Evolutionary conservation across 2,329 filamentous ascomycete genomes (phyloP), one percentile per base, ranked within the genome.

Genomic region (Pseudocercospora ulei): DNA sequence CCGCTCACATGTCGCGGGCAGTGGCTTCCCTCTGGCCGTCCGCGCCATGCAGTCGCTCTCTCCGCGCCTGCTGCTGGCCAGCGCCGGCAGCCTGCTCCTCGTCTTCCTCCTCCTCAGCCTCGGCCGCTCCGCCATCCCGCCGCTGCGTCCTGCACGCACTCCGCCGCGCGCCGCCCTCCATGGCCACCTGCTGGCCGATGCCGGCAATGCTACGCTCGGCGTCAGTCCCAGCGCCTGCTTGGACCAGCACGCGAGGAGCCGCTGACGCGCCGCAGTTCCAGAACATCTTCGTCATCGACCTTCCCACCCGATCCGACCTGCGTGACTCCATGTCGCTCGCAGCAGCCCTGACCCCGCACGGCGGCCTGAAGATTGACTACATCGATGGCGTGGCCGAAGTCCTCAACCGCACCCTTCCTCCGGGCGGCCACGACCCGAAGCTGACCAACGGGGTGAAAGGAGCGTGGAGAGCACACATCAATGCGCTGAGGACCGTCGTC

Each of bases 281-380:
- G 18, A 62, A 68, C 31, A 66, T 73, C 9, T 62, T 72, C 42
- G 67, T 69, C 14, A 63, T 74, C 26, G 69, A 68, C 31, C 59
- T 73, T 7, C 67, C 69, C 1, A 60, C 61, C n/a, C 58, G 71
- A 3, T 66, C 62, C 16, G 71, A 74, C 43, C 64, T 69, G 5
- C 63, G 66, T 31, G 68, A 73, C 55, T 61, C 65, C 2, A 64
- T 73, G 48, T 56, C 61, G 2, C 56, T 71, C 5, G 64, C 65
- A 1, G 66, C 67, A 2, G 62, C 64, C 0, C 58, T 69, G 7
- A 69, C 59, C 14, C 26, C 26, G 13, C n/a, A 26, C 17, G 26
- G 26, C 2, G 60, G 62, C n/a, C 49, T 73, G 5, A 50, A 60
- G 1, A 50, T 73, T 12, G 62, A 63, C 1, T 72, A 67, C 53